Conservation (phyloP, 441 rosid species). For the Pelargonium citronellum region DNA sequence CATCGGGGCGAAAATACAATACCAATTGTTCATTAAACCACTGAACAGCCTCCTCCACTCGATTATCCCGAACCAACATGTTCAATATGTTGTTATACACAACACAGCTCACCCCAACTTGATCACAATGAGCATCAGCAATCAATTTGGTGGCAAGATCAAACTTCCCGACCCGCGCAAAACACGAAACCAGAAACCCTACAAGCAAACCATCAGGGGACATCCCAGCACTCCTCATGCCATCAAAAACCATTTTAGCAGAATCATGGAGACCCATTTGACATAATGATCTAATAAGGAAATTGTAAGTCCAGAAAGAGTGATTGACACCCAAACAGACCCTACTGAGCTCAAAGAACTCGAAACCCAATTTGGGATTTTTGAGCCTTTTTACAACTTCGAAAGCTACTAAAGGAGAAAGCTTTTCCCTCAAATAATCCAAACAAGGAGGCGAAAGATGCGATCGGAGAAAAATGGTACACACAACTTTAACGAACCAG, state of each 20-base stretch:
- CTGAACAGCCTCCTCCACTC: constrained; percentile 46
- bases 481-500: constrained; percentile 72
- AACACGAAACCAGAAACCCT: constrained; percentile 46
- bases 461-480: constrained; percentile 43
- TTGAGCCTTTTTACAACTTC: constrained; percentile 55
- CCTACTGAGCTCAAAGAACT: constrained; percentile 60
- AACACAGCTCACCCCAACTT: constrained; percentile 29
- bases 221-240: constrained; percentile 66
- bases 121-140: constrained; percentile 34
- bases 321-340: constrained; percentile 42
- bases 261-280: constrained; percentile 48
- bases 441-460: constrained; percentile 37
- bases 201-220: constrained; percentile 36
- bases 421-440: constrained; percentile 44
- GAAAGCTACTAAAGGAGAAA: constrained; percentile 50
- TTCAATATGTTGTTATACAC: constrained; percentile 50
- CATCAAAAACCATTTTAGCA: constrained; percentile 39
- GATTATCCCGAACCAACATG: constrained; percentile 42
- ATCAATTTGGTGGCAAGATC: constrained; percentile 44
- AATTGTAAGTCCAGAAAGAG: constrained; percentile 48
- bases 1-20: constrained; percentile 41
- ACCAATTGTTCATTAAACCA: constrained; percentile 41
- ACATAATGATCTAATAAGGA: constrained; percentile 55
- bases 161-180: constrained; percentile 36
- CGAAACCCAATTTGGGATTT: constrained; percentile 51